A percentile compares a stretch with the other conserved stretches of the same genome.
These are phyloP conservation scores for Trichoderma brevicompactum DNA, from an alignment of 2,329 filamentous ascomycete genomes.

Conservation along the genomic window DNA sequence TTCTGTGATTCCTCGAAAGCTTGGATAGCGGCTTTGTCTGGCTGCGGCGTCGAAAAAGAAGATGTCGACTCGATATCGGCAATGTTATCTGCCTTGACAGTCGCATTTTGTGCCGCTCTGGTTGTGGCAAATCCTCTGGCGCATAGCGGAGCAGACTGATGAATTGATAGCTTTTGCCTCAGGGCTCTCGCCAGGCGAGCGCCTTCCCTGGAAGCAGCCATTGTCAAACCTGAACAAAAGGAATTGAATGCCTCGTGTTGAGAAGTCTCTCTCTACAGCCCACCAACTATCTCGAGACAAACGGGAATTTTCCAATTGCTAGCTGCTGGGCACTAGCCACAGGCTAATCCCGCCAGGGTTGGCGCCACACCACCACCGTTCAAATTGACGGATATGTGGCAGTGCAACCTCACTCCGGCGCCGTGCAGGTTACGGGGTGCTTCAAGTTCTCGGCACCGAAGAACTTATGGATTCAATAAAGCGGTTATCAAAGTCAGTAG, in stretches of 20 bases:
- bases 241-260: slow-evolving; percentile 11
- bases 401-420: background rate
- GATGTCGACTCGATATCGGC: slow-evolving; percentile 58
- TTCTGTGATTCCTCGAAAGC: slow-evolving; percentile 49
- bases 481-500: too few species aligned
- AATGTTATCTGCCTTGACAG: slow-evolving; percentile 40
- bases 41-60: slow-evolving; percentile 50
- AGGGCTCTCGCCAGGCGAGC: slow-evolving; percentile 44
- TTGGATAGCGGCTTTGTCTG: slow-evolving; percentile 46
- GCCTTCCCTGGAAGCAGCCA: slow-evolving; percentile 50
- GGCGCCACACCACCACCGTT: background rate
- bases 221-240: slow-evolving; percentile 34
- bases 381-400: background rate
- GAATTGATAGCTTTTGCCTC: slow-evolving; percentile 38
- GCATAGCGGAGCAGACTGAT: slow-evolving; percentile 36
- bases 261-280: slow-evolving; percentile 1
- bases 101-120: slow-evolving; percentile 43
- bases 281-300: slow-evolving; percentile 30
- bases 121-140: slow-evolving; percentile 54
- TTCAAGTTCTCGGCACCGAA: too few species aligned
- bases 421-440: too few species aligned
- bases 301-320: slow-evolving; percentile 42
- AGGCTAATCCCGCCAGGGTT: slow-evolving; percentile 18
- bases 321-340: slow-evolving; percentile 17
- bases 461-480: too few species aligned